Evolutionary conservation across 371 early-diverging fungal genomes (phyloP), one percentile per base, ranked within the genome.

Genomic region (Circinella umbellata): DNA sequence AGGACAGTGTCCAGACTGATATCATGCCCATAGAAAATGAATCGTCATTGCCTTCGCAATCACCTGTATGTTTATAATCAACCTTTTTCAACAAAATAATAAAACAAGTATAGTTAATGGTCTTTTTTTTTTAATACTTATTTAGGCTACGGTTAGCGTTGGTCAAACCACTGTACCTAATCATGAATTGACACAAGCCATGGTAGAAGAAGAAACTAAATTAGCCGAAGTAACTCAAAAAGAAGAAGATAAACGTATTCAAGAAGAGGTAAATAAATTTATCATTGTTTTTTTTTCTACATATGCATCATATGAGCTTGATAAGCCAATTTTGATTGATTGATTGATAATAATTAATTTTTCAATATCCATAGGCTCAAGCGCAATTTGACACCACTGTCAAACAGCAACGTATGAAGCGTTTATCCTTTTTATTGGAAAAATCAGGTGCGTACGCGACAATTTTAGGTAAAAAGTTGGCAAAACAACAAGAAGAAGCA

Each of bases 401-500:
- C 57, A 88, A 90, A 49, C 81, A 86, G 59, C 90, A 93, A 74
- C 86, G 93, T 38, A 82, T 90, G 72, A 90, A 93, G 69, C 90
- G 94, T 48, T 76, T 95, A 17, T 84, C 91, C 73, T 93, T 93
- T 73, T 84, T 96, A 69, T 78, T 96, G 17, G 92, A 93, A 71
- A 91, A 90, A 65, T 94, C 95, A 0, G 87, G 94, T 5, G 87
- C 94, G 7, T 96, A 95, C 76, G 91, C 93, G 35, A 86, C 88
- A 27, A 95, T 95, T 67, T 80, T 96, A 11, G 88, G 93, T 3
- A 78, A 88, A 27, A 91, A 92, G 74, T 78, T 96, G 70, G 93
- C 93, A 59, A 83, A 83, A 66, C 92, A 94, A 61, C 92, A 94
- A 69, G 84, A 89, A 72, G 91, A 93, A 63, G 88, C 86, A 34